Percentiles rank a stretch among this genome's conserved stretches.
Evolutionary conservation across 768 basidiomycete species (phyloP).

Genomic region (Epithele typhae): DNA sequence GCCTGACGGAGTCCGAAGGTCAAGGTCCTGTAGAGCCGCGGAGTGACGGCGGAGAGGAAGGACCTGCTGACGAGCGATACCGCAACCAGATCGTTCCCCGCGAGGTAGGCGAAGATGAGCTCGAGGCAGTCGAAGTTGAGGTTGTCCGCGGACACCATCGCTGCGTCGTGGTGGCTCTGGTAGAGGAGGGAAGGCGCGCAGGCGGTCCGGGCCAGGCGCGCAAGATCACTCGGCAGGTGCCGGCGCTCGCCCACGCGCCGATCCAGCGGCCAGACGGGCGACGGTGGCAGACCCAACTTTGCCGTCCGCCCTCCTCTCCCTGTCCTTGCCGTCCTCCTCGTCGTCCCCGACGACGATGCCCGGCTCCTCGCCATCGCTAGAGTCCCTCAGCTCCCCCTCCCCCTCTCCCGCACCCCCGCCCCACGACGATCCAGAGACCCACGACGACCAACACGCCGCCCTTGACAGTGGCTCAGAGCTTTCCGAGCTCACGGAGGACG

Average conservation of each 20-base stretch:
- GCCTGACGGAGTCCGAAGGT: conserved; percentile 51
- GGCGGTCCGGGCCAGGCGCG: neutral
- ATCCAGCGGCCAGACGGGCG: conserved; percentile 4
- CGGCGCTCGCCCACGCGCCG: conserved; percentile 17
- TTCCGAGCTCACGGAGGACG: conserved; percentile 81
- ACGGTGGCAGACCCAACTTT: too few relatives aligned
- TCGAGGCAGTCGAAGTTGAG: conserved; percentile 72
- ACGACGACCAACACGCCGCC: conserved; percentile 32
- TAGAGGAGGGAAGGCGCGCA: neutral
- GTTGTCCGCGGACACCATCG: conserved; percentile 64
- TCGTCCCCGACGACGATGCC: conserved; percentile 33
- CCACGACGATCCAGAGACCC: conserved; percentile 23
- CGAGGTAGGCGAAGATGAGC: conserved; percentile 54
- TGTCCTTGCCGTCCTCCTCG: conserved; percentile 11
- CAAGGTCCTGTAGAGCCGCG: conserved; percentile 56
- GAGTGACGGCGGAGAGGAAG: conserved; percentile 60
- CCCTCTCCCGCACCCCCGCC: conserved; percentile 61
- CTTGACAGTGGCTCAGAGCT: conserved; percentile 72
- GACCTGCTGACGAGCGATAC: conserved; percentile 61
- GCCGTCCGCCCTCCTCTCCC: neutral
- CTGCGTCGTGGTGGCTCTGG: conserved; percentile 1
- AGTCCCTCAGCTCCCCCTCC: conserved; percentile 62
- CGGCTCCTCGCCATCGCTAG: conserved; percentile 60
- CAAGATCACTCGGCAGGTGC: too few relatives aligned
- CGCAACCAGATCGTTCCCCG: conserved; percentile 50